Percentiles rank a stretch among this genome's conserved stretches.
These are phyloP conservation scores for Ceratocystis lukuohia DNA, from an alignment of 2,329 filamentous ascomycete genomes.

Conservation along the genomic window DNA sequence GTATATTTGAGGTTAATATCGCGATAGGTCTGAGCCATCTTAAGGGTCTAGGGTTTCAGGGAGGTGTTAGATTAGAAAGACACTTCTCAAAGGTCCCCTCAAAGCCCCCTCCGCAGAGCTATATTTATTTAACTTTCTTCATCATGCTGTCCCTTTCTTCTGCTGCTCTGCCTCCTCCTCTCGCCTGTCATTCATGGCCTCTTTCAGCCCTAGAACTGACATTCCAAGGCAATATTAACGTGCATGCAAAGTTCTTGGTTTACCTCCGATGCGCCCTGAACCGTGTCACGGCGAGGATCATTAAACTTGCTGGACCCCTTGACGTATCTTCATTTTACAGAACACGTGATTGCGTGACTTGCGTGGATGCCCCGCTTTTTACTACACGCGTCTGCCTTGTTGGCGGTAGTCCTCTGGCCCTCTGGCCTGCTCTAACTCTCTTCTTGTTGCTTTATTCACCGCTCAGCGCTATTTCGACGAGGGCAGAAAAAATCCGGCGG, in stretches of 20 bases:
- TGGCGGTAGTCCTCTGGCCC: neutral
- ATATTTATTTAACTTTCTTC: neutral
- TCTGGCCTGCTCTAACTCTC: neutral
- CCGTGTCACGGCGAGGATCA: slow-evolving; percentile 6
- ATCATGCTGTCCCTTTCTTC: neutral
- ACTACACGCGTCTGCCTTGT: neutral
- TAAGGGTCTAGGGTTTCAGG: neutral
- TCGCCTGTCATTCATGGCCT: neutral
- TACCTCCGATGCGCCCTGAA: neutral
- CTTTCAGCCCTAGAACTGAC: neutral
- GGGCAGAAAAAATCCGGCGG: no score
- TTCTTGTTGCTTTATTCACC: neutral
- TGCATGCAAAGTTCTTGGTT: neutral
- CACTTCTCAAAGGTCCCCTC: neutral
- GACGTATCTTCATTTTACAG: neutral
- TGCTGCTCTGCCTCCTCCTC: no score
- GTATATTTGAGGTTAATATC: no score
- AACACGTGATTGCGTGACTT: neutral
- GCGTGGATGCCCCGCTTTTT: neutral
- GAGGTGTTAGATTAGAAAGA: neutral
- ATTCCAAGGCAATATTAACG: neutral
- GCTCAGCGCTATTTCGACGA: neutral
- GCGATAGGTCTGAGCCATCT: no score
- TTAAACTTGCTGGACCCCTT: neutral
- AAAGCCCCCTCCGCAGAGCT: neutral